phyloP scores from a whole-genome alignment of 129 eudicot species.

The Kitagawia praeruptora region DNA sequence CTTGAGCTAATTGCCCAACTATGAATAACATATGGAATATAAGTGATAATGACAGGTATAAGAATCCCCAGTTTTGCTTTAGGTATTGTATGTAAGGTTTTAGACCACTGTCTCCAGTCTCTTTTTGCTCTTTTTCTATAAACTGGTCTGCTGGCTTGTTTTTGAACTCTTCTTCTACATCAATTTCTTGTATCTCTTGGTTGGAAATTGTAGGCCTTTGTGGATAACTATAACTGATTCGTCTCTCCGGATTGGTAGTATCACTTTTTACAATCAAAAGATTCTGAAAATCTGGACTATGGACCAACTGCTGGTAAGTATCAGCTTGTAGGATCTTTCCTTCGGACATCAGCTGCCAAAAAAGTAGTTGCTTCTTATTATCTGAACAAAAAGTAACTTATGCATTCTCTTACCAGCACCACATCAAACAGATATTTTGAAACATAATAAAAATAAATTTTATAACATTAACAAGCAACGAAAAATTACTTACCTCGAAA shows the following conservation, averaged over 20 bases:
- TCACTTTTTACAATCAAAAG: conserved; percentile 40
- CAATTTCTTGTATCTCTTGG: conserved; percentile 23
- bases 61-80: conserved; percentile 42
- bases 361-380: background rate
- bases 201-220: conserved; percentile 13
- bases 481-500: too few relatives aligned
- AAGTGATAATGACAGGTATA: conserved; percentile 35
- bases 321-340: conserved; percentile 45
- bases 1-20: conserved; percentile 47
- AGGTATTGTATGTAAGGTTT: conserved; percentile 56
- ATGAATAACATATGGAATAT: conserved; percentile 26
- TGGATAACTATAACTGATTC: conserved; percentile 7
- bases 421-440: too few relatives aligned
- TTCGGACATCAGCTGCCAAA: conserved; percentile 44
- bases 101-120: conserved; percentile 50
- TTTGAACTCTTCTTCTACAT: conserved; percentile 14
- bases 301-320: conserved; percentile 32
- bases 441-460: too few relatives aligned
- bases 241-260: conserved; percentile 16
- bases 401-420: too few relatives aligned
- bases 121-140: conserved; percentile 62
- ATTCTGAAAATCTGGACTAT: conserved; percentile 42
- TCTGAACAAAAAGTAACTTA: too few relatives aligned
- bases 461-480: too few relatives aligned
- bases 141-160: conserved; percentile 37